Evolutionary conservation across 2,329 filamentous ascomycete genomes (phyloP), one percentile per base, ranked within the genome.

Genomic region (Ceratocystis cubensis): DNA sequence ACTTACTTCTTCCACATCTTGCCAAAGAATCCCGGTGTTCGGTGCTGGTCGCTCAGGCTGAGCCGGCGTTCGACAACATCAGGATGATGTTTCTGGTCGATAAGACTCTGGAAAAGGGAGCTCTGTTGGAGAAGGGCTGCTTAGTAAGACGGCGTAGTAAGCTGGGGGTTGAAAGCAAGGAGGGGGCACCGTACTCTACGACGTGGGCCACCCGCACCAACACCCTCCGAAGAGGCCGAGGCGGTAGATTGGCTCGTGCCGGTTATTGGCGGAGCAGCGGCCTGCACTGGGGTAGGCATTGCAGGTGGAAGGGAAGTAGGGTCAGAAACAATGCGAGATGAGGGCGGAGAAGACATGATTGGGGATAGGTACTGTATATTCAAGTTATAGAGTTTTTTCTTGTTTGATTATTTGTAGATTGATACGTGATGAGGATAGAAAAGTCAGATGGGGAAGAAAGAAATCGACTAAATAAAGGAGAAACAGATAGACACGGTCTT

Each of bases 1-100:
- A 30, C 80, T 65, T 73, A 84, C 82, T 79, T 83, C 70, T 83
- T 78, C 80, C 83, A 85, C 75, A 84, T 78, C 69, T 78, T 76
- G 65, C 80, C 80, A 64, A 84, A 75, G 69, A 84, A 74, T 50
- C 82, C 82, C 1, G 77, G 72, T 63, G 76, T 73, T 15, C 76
- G 76, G 67, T 78, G 77, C 72, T 84, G 82, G 67, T 85, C 82
- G 37, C 76, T 77, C 70, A 84, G 75, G 71, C 81, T 83, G 71
- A 81, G 78, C 5, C 82, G 80, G 15, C 82, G 79, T n/a, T 79
- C 78, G 1, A 67, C 70, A 28, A 79, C 76, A 61, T 74, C 75
- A 22, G 74, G 73, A 65, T 78, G 72, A 63, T 81, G 78, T 74
- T 83, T 84, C 66, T 81, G 78, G 69, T 79, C 77, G 61, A 78